Percentiles rank a stretch among this genome's conserved stretches.
phyloP scores from a whole-genome alignment of 768 basidiomycete species.

The Imleria badia region DNA sequence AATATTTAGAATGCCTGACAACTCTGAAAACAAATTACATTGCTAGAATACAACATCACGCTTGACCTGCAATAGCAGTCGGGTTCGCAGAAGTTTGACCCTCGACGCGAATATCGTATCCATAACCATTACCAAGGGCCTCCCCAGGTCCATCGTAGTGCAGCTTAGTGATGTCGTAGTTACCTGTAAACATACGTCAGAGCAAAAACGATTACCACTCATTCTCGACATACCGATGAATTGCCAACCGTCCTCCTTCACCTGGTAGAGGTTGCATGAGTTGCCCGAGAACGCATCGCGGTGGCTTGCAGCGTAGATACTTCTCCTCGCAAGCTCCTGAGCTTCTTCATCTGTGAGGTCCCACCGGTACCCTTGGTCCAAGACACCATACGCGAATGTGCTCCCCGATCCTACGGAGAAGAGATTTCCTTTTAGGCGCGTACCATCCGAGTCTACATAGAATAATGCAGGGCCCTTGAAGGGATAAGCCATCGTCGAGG shows the following conservation, averaged over 20 bases:
- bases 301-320: conserved; percentile 96
- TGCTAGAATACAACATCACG: conserved; percentile 28
- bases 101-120: conserved; percentile 70
- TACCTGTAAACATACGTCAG: conserved; percentile 51
- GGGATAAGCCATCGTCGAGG: conserved; percentile 10
- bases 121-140: conserved; percentile 73
- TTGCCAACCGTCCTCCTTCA: conserved; percentile 92
- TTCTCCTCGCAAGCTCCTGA: conserved; percentile 88
- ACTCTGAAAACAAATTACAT: conserved; percentile 14
- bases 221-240: conserved; percentile 73
- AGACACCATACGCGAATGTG: conserved; percentile 98
- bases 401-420: conserved; percentile 99
- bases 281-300: conserved; percentile 97
- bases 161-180: conserved; percentile 87
- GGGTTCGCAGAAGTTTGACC: conserved; percentile 55
- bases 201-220: conserved; percentile 1
- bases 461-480: conserved; percentile 85
- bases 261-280: conserved; percentile 93
- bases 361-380: conserved; percentile 94
- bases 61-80: conserved; percentile 34
- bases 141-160: conserved; percentile 88
- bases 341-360: conserved; percentile 92
- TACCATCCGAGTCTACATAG: conserved; percentile 98
- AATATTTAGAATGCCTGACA: not conserved
- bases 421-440: conserved; percentile 92